phyloP scores from a whole-genome alignment of 176 grass and related monocot species.

The Elaeis guineensis region DNA sequence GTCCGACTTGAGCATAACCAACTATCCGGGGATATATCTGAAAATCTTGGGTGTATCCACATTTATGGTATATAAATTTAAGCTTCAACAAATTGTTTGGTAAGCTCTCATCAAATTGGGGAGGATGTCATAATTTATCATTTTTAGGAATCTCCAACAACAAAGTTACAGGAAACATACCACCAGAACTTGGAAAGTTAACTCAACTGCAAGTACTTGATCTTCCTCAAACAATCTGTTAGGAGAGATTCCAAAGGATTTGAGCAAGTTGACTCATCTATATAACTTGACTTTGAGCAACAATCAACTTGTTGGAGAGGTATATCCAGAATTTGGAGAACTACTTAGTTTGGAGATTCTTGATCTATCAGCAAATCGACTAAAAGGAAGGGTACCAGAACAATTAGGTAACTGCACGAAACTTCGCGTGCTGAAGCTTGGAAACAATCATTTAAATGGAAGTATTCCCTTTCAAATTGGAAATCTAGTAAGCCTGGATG shows the following conservation, averaged over 20 bases:
- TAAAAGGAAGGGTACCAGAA: constrained; percentile 5
- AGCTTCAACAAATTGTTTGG: not conserved
- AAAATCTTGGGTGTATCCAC: constrained; percentile 20
- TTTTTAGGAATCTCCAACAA: not conserved
- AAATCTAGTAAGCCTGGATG: no score
- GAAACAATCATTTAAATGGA: constrained; percentile 12
- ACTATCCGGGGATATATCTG: constrained; percentile 9
- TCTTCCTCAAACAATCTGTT: not conserved
- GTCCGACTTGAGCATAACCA: not conserved
- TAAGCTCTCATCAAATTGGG: not conserved
- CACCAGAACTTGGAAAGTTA: not conserved
- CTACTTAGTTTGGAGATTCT: not conserved
- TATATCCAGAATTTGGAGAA: not conserved
- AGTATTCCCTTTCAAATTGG: not conserved
- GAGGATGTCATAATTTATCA: not conserved
- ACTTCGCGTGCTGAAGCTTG: not conserved
- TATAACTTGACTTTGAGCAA: not conserved
- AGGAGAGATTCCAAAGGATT: constrained; percentile 2
- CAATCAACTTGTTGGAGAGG: constrained; percentile 1
- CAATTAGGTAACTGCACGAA: not conserved
- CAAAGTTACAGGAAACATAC: not conserved
- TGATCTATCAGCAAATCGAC: constrained; percentile 12
- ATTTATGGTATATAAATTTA: not conserved
- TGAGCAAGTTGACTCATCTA: not conserved
- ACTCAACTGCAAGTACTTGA: not conserved